These are phyloP conservation scores for Neocucurbitaria cava DNA, from an alignment of 2,329 filamentous ascomycete genomes.

Conservation along the genomic window DNA sequence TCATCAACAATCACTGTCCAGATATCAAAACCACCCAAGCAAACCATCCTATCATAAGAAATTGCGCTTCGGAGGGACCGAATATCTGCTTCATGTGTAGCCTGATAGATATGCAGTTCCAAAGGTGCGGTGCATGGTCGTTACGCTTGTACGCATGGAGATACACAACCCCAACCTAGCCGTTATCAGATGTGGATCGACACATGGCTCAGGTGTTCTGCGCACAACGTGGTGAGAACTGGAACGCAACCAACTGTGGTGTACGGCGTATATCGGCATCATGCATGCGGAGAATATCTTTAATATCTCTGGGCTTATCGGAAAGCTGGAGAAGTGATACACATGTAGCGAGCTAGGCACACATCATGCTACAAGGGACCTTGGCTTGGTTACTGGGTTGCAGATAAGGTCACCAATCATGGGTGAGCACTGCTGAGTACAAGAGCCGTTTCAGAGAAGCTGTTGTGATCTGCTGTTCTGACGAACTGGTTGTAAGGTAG, in stretches of 20 bases:
- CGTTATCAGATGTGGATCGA: neutral
- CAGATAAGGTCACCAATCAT: constrained; percentile 4
- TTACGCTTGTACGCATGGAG: neutral
- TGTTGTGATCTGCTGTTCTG: neutral
- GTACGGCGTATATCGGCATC: neutral
- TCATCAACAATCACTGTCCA: neutral
- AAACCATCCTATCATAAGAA: neutral
- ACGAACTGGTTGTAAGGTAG: neutral
- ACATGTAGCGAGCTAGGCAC: neutral
- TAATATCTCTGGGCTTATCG: constrained; percentile 2
- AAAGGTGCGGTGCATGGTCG: neutral
- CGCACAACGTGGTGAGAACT: neutral
- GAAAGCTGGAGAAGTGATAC: neutral
- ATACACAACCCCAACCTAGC: neutral
- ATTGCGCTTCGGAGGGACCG: neutral
- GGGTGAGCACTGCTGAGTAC: neutral
- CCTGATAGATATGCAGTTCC: neutral
- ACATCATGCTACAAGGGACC: neutral
- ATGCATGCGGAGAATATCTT: constrained; percentile 2
- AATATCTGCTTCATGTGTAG: neutral
- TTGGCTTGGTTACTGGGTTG: constrained; percentile 3
- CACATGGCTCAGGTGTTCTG: neutral
- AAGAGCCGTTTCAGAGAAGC: neutral
- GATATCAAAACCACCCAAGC: neutral
- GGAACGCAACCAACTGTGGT: no score